A percentile compares a stretch with the other conserved stretches of the same genome.
Conservation (phyloP, 768 basidiomycete genomes). For the Sarcodon aspratus region DNA sequence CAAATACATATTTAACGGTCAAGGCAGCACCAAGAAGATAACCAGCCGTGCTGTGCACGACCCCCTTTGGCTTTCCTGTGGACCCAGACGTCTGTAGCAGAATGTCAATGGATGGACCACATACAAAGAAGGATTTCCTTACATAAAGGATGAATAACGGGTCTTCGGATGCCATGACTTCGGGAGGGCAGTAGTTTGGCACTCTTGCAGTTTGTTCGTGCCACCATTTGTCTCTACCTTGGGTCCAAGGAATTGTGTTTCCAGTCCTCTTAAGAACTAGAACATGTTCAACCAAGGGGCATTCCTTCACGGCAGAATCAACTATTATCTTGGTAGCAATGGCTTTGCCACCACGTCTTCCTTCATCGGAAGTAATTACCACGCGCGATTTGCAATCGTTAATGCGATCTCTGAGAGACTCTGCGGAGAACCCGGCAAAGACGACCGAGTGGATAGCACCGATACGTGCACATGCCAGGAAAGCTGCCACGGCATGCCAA, state of each 20-base stretch:
- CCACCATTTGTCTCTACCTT: slow-evolving; percentile 93
- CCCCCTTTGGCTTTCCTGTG: slow-evolving; percentile 95
- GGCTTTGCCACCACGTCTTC: slow-evolving; percentile 84
- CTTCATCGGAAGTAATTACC: slow-evolving; percentile 95
- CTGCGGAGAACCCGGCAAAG: slow-evolving; percentile 94
- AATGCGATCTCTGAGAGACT: slow-evolving; percentile 87
- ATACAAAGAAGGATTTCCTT: slow-evolving; percentile 20
- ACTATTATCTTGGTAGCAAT: slow-evolving; percentile 94
- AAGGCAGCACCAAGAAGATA: slow-evolving; percentile 89
- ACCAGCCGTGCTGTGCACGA: slow-evolving; percentile 81
- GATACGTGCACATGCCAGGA: slow-evolving; percentile 96
- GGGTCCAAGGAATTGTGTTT: slow-evolving; percentile 65
- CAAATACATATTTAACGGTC: slow-evolving; percentile 96
- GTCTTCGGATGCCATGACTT: slow-evolving; percentile 86
- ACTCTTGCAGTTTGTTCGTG: slow-evolving; percentile 84
- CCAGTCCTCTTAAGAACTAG: slow-evolving; percentile 87
- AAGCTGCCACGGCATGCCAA: slow-evolving; percentile 92
- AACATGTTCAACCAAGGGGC: slow-evolving; percentile 81
- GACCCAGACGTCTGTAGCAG: slow-evolving; percentile 74
- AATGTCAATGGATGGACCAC: slow-evolving; percentile 2
- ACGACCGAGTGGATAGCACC: slow-evolving; percentile 96
- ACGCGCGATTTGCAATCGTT: slow-evolving; percentile 83
- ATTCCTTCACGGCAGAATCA: slow-evolving; percentile 79
- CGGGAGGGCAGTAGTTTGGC: slow-evolving; percentile 78
- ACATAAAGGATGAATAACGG: slow-evolving; percentile 98